These are phyloP conservation scores for Chiua virens DNA, from an alignment of 768 basidiomycete genomes.

Conservation along the genomic window DNA sequence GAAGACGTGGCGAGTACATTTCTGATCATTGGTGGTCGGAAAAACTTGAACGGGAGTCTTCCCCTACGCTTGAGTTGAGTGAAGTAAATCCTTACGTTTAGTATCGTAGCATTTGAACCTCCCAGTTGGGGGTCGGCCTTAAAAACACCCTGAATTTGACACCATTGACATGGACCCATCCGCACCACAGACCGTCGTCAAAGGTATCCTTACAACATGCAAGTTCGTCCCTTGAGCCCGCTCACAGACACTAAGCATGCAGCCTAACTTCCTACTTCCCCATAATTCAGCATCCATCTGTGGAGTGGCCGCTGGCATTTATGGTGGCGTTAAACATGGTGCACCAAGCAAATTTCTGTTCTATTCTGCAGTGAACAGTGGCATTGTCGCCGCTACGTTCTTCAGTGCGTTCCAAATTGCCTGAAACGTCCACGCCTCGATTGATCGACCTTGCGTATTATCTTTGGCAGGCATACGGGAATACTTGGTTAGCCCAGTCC, in stretches of 20 bases:
- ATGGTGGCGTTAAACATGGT: slow-evolving; percentile 48
- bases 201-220: slow-evolving; percentile 71
- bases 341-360: slow-evolving; percentile 50
- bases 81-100: too few relatives aligned
- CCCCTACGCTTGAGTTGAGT: neutral
- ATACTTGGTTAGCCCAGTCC: slow-evolving; percentile 65
- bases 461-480: slow-evolving; percentile 63
- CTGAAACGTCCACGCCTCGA: neutral
- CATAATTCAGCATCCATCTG: slow-evolving; percentile 65
- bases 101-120: neutral
- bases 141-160: neutral
- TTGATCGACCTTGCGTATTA: neutral
- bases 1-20: slow-evolving; percentile 5
- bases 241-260: slow-evolving; percentile 8
- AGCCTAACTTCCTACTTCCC: slow-evolving; percentile 27
- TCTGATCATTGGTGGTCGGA: slow-evolving; percentile 14
- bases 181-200: slow-evolving; percentile 45
- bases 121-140: neutral
- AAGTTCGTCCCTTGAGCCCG: slow-evolving; percentile 56
- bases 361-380: slow-evolving; percentile 70
- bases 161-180: slow-evolving; percentile 28
- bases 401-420: slow-evolving; percentile 56
- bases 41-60: too few relatives aligned
- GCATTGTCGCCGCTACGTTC: slow-evolving; percentile 70
- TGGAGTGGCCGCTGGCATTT: slow-evolving; percentile 43